A percentile compares a stretch with the other conserved stretches of the same genome.
These are phyloP conservation scores for Xylariaceae sp. DNA, from an alignment of 2,329 filamentous ascomycete genomes.

Conservation along the genomic window DNA sequence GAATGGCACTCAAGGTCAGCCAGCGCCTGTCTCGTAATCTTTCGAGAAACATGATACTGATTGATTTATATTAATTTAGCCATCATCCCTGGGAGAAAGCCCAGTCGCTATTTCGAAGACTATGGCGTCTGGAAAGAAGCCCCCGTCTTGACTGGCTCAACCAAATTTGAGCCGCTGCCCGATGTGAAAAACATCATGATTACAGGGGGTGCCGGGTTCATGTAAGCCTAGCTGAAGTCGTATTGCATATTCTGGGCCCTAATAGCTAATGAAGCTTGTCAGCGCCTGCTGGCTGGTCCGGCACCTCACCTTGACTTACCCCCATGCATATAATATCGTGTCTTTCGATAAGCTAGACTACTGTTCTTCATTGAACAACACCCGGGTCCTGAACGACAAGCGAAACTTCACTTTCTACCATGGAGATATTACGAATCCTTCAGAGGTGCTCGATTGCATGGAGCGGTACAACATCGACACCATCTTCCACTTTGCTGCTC, in stretches of 20 bases:
- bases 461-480: slow-evolving; percentile 71
- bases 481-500: slow-evolving; percentile 80
- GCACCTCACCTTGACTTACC: slow-evolving; percentile 71
- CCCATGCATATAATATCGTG: slow-evolving; percentile 70
- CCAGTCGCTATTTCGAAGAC: slow-evolving; percentile 49
- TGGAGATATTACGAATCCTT: slow-evolving; percentile 70
- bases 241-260: neutral
- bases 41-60: neutral
- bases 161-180: slow-evolving; percentile 63
- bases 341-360: slow-evolving; percentile 85
- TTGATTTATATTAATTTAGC: slow-evolving; percentile 15
- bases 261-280: slow-evolving; percentile 21
- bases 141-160: slow-evolving; percentile 65
- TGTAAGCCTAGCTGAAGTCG: slow-evolving; percentile 49
- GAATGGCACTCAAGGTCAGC: slow-evolving; percentile 26
- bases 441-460: slow-evolving; percentile 67
- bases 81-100: slow-evolving; percentile 21
- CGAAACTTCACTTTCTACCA: slow-evolving; percentile 76
- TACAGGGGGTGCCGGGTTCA: slow-evolving; percentile 81
- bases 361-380: slow-evolving; percentile 77
- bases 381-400: slow-evolving; percentile 60
- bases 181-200: slow-evolving; percentile 79
- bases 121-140: slow-evolving; percentile 68
- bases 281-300: slow-evolving; percentile 81
- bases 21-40: too few relatives aligned